Base-by-base conservation (phyloP, 768 basidiomycete species). In the Kwoniella pini region DNA sequence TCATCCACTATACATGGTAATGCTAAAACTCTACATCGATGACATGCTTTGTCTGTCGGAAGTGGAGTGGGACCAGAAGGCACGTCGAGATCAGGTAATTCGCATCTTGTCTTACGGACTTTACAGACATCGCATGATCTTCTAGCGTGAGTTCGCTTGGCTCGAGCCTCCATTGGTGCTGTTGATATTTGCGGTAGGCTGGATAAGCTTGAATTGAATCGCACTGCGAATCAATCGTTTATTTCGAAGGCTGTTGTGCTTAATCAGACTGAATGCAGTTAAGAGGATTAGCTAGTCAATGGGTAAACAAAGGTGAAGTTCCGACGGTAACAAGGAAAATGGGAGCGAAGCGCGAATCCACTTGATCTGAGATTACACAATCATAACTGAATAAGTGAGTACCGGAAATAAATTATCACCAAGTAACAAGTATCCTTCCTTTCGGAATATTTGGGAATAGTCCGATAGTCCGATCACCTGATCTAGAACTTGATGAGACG, bases 41-140 rank as follows among this genome's bases (percentile, higher is more conserved):
- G 72, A 57, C 72, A 74, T 42, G 72, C 54, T 45, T 74, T 71
- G 38, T 74, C 72, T 15, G 42, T 15, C 3, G 70, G 60, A 12
- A 71, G 50, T 0, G 70, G 68, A 9, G 58, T 43, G 10, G 65
- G 56, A 5, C 63, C 54, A 2, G 70, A 63, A 0, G 65, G 54
- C 11, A 74, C 60, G 17, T 74, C 70, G 21, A 70, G 60, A 43
- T 74, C 72, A 7, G 72, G 72, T 19, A 74, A 49, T 43, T 74
- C 72, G 53, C 72, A 74, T 48, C 72, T 49, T 12, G 72, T 74
- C 44, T 74, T 74, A 15, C 72, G 63, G 27, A 74, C 56, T 46
- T 74, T 74, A 51, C 72, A 74, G 9, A 74, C 46, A 28, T 74
- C 72, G 62, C 72, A 74, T 7, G 70, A 71, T 13, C 72, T 61